Percentiles rank a stretch among this genome's conserved stretches.
These are phyloP conservation scores for Colletotrichum simmondsii DNA, from an alignment of 2,329 filamentous ascomycete genomes.

Conservation along the genomic window DNA sequence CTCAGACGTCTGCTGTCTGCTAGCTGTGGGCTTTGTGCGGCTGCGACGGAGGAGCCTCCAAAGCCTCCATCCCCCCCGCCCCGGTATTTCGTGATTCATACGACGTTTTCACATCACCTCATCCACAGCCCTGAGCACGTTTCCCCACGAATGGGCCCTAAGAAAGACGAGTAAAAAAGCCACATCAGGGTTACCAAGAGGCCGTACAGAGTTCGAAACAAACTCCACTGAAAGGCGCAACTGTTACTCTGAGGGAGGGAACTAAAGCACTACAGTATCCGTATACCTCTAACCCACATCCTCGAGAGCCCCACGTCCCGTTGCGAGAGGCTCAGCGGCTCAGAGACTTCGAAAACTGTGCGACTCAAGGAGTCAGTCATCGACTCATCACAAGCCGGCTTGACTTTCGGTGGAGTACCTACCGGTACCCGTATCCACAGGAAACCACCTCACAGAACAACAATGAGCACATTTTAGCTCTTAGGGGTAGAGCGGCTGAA, in stretches of 20 bases:
- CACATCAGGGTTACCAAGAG: not conserved
- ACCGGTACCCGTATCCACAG: not conserved
- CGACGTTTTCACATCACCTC: slow-evolving; percentile 22
- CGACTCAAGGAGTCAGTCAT: not conserved
- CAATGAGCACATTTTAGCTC: not conserved
- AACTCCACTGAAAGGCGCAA: slow-evolving; percentile 16
- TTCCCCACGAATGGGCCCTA: slow-evolving; percentile 21
- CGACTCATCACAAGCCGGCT: not conserved
- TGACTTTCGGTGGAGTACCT: not conserved
- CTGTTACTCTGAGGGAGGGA: not conserved
- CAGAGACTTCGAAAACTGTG: not conserved
- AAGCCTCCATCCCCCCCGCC: not conserved
- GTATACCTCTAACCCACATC: not conserved
- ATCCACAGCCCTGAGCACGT: slow-evolving; percentile 35
- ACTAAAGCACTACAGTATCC: not conserved
- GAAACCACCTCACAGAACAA: not conserved
- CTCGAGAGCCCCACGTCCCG: not conserved
- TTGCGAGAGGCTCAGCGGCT: not conserved
- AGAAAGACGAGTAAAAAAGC: not conserved
- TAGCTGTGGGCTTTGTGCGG: not conserved
- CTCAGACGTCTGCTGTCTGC: not conserved
- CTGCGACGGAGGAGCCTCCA: not conserved
- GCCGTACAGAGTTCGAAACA: slow-evolving; percentile 27
- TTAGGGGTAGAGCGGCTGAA: not conserved
- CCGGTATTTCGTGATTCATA: slow-evolving; percentile 15